A percentile compares a stretch with the other conserved stretches of the same genome.
Conservation (phyloP, 306 rosid species). For the Corylus heterophylla region DNA sequence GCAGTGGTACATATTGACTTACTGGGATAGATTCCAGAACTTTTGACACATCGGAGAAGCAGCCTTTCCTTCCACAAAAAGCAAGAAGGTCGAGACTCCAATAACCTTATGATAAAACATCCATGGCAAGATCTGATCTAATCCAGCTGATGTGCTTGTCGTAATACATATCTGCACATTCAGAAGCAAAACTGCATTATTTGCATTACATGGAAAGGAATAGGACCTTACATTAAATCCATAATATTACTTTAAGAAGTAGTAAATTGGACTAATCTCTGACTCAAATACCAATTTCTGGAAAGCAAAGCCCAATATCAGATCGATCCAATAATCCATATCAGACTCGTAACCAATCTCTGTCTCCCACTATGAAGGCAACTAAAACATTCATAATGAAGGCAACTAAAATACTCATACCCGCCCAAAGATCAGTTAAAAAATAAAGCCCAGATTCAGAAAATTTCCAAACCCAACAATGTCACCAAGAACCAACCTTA, state of each 20-base stretch:
- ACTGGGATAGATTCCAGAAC: conserved; percentile 87
- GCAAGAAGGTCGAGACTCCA: conserved; percentile 76
- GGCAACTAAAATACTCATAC: too few relatives aligned
- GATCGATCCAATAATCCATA: background rate
- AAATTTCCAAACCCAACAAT: background rate
- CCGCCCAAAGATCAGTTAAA: background rate
- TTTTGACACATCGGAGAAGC: conserved; percentile 79
- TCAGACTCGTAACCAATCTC: background rate
- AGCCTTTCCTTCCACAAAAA: conserved; percentile 96
- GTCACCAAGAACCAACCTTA: background rate
- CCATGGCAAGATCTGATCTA: conserved; percentile 97
- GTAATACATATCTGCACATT: conserved; percentile 76
- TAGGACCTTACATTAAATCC: conserved; percentile 5
- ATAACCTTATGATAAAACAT: conserved; percentile 96
- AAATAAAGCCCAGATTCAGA: background rate
- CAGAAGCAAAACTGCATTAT: conserved; percentile 19
- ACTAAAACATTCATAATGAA: background rate
- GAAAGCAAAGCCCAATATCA: background rate
- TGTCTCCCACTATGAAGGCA: conserved; percentile 1
- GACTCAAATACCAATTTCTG: conserved; percentile 1
- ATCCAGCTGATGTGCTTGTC: conserved; percentile 85
- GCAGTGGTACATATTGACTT: conserved; percentile 38
- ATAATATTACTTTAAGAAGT: background rate
- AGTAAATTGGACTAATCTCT: background rate
- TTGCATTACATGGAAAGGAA: background rate